Evolutionary conservation across 2,329 filamentous ascomycete genomes (phyloP), one percentile per base, ranked within the genome.

Genomic region (Rhynchosporium secalis): DNA sequence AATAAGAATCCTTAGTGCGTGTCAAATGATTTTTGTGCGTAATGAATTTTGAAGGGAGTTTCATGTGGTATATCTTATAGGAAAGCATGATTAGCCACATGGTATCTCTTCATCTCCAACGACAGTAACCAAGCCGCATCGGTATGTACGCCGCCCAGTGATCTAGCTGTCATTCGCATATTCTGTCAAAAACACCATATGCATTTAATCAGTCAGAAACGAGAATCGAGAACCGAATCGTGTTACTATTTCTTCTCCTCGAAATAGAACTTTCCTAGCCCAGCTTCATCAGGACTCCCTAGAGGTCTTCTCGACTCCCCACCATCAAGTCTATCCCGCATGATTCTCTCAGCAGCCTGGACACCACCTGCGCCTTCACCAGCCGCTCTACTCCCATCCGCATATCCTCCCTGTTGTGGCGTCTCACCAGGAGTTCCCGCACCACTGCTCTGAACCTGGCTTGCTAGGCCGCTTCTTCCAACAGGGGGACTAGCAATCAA

Each of bases 331-430:
- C 81, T 80, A 69, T 87, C 84, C 62, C 83, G 81, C 63, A 90
- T 75, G 62, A 89, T 86, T 62, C 84, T 79, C 75, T 90, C 87
- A 5, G 87, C 86, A 15, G 85, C 79, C 66, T 90, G 85, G 51
- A 62, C 67, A 43, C 63, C 68, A 28, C 20, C 20, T 20, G 63
- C 58, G 28, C 65, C 69, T 61, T 58, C 15, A 33, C 55, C 62
- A 40, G 59, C 63, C 33, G 61, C 51, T 71, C 74, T 49, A 68
- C 65, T 65, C 1, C 86, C 89, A 74, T 90, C 87, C 29, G 89
- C 80, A 65, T 87, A 86, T 9, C 76, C 73, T 57, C 43, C 43
- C 10, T 3, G n/a, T 5, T 79, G 74, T 41, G 33, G 33, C 6
- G 83, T 80, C 69, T 88, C 87, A 2, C 86, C 47, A 2, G 71